A percentile compares a stretch with the other conserved stretches of the same genome.
Evolutionary conservation across 2,329 filamentous ascomycete genomes (phyloP).

Genomic region (Kalaharituber pfeilii): DNA sequence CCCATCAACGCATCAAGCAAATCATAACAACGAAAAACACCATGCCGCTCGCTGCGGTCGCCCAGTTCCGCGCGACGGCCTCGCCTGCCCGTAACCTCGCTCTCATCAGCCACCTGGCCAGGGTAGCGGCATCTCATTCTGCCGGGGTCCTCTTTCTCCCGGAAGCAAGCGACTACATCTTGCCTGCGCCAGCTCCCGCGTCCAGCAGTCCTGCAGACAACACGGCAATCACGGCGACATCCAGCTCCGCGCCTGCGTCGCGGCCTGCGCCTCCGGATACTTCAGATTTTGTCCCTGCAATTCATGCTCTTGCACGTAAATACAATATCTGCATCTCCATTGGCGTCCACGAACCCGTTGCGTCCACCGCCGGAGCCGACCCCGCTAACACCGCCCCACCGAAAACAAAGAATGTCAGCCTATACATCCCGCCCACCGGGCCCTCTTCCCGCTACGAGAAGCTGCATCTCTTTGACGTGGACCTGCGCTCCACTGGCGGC

Average conservation of each 20-base stretch:
- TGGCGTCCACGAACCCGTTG: no score
- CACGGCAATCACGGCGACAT: no score
- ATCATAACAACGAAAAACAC: no score
- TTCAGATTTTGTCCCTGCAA: no score
- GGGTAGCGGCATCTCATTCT: slow-evolving; percentile 50
- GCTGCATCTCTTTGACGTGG: slow-evolving; percentile 71
- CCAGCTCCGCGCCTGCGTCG: no score
- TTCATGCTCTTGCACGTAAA: no score
- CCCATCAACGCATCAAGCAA: no score
- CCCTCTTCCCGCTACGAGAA: slow-evolving; percentile 62
- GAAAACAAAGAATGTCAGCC: slow-evolving; percentile 48
- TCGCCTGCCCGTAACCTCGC: slow-evolving; percentile 61
- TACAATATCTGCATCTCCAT: no score
- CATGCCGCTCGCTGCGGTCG: slow-evolving; percentile 26
- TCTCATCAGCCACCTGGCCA: slow-evolving; percentile 54
- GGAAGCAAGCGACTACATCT: slow-evolving; percentile 83
- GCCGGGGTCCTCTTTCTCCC: slow-evolving; percentile 84
- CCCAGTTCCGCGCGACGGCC: slow-evolving; percentile 74
- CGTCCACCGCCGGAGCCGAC: no score
- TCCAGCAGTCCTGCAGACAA: no score
- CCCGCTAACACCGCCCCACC: no score
- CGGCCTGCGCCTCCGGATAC: no score
- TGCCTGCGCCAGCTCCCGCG: slow-evolving; percentile 46
- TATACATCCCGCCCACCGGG: slow-evolving; percentile 48
- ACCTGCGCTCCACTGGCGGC: slow-evolving; percentile 38